Evolutionary conservation across 495 filamentous ascomycete species (phyloP).

Genomic region (Aeminium ludgeri): DNA sequence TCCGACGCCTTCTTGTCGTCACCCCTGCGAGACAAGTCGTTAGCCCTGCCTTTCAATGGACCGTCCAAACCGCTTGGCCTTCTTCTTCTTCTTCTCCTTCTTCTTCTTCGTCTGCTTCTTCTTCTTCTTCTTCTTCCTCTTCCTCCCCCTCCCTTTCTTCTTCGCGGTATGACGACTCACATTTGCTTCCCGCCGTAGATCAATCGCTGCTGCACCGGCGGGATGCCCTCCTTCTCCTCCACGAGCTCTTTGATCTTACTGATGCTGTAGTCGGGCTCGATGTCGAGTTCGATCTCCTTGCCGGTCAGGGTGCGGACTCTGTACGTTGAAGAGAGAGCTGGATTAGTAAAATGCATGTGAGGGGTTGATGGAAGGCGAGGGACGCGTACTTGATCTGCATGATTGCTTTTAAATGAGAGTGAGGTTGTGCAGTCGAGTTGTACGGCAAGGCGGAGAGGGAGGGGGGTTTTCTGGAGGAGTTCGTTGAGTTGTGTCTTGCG

Average conservation of each 20-base stretch:
- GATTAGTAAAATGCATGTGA: too few species aligned
- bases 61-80: neutral
- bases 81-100: neutral
- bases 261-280: slow-evolving; percentile 88
- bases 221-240: slow-evolving; percentile 96
- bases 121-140: neutral
- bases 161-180: slow-evolving; percentile 33
- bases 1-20: slow-evolving; percentile 79
- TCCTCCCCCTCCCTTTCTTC: neutral
- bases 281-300: slow-evolving; percentile 96
- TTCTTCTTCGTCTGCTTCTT: neutral
- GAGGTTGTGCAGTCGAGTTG: too few species aligned
- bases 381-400: slow-evolving; percentile 9
- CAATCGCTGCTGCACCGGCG: slow-evolving; percentile 87
- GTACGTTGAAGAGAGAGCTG: too few species aligned
- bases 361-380: neutral
- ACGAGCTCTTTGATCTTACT: slow-evolving; percentile 94
- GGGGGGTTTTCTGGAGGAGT: too few species aligned
- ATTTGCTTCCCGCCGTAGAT: slow-evolving; percentile 97
- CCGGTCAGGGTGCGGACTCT: slow-evolving; percentile 96
- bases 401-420: too few species aligned
- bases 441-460: too few species aligned
- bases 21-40: slow-evolving; percentile 47
- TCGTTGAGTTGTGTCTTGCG: too few species aligned
- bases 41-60: neutral